A percentile compares a stretch with the other conserved stretches of the same genome.
These are phyloP conservation scores for Exophiala sp. DNA, from an alignment of 2,329 filamentous ascomycete genomes.

Conservation along the genomic window DNA sequence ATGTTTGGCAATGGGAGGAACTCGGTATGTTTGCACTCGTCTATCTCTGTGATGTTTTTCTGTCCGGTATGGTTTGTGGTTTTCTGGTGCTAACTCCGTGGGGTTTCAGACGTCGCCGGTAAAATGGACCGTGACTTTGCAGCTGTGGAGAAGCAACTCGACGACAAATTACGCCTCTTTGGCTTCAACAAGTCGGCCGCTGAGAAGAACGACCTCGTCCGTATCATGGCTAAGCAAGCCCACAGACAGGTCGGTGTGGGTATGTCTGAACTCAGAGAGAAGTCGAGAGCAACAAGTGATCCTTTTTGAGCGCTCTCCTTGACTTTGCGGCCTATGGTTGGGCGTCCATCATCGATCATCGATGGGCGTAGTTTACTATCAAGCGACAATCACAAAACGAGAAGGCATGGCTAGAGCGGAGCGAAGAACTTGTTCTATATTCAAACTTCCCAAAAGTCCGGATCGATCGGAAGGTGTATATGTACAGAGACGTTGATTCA, in stretches of 20 bases:
- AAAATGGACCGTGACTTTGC: conserved; percentile 37
- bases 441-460: no score
- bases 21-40: conserved; percentile 49
- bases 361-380: no score
- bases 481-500: no score
- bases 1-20: conserved; percentile 81
- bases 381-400: no score
- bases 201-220: conserved; percentile 31
- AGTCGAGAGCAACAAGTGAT: conserved; percentile 14
- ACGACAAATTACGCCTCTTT: conserved; percentile 39
- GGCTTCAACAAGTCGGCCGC: conserved; percentile 36
- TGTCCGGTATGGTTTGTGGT: conserved; percentile 6
- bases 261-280: conserved; percentile 33
- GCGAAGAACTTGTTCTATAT: no score
- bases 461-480: no score
- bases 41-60: background rate
- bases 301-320: conserved; percentile 3
- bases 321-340: background rate
- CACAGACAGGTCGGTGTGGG: conserved; percentile 35
- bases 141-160: conserved; percentile 38
- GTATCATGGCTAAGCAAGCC: conserved; percentile 36
- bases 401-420: no score
- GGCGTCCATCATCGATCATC: no score
- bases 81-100: conserved; percentile 2
- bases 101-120: conserved; percentile 36